Evolutionary conservation across 139 green algal species (phyloP), one percentile per base, ranked within the genome.

Genomic region (Coccomyxa sp.): DNA sequence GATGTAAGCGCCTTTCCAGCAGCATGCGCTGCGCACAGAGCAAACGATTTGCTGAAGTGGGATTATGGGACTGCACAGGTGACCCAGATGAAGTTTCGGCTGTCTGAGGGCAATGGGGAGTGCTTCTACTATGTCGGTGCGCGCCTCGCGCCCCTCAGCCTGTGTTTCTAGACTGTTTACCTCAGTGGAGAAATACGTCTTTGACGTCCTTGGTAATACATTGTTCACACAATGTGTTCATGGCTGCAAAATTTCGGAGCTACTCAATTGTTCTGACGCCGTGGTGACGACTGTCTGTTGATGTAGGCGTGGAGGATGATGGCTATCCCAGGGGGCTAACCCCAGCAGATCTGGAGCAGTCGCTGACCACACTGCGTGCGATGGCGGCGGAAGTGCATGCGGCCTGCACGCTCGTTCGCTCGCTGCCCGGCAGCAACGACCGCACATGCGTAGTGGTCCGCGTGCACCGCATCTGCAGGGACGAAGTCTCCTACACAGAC

Each of bases 61-160:
- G 38, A 51, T 3, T 51, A 51, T 51, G 38, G 38, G 38, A 51
- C 38, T 7, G 38, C 7, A 51, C 38, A 51, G 38, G 38, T 96
- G 28, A 97, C 94, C 0, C 95, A 98, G 83, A 92, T 98, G 87
- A 94, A 96, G 80, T 98, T 88, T 80, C 85, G 94, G 38, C 88
- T 98, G 81, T 91, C 92, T 25, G 94, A 98, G 82, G 94, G 94
- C 82, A 85, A 84, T 31, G 95, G 95, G 0, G 83, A 93, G 81
- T 94, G 89, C 82, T 92, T 93, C 79, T 98, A 98, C 86, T 95
- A 92, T 80, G 76, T 97, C 18, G 93, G 91, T 92, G 67, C 79
- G 83, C 32, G 27, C 21, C 66, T 74, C 7, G 38, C 38, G 38
- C 38, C 38, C 38, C 38, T 51, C 38, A 51, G 66, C 51, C 32